Evolutionary conservation across 2,329 filamentous ascomycete species (phyloP), one percentile per base, ranked within the genome.

Genomic region (Xylariaceae sp.): DNA sequence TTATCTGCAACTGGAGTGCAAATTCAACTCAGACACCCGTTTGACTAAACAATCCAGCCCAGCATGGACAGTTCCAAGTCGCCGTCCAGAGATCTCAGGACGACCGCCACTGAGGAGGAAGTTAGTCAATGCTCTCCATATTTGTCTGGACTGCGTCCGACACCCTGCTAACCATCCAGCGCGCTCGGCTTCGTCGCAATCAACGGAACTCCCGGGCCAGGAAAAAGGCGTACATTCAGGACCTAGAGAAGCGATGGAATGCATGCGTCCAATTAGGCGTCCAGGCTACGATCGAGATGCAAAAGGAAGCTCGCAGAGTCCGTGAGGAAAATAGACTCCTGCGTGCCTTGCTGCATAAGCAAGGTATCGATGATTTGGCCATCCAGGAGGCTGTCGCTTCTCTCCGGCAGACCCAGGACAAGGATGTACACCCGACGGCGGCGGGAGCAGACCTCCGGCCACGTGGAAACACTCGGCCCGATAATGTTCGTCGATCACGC

Each of bases 101-200:
- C 28, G 14, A 14, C 13, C 6, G 31, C 3, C 29, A n/a, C 12
- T 7, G 36, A 38, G 17, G 28, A 31, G 15, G 34, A 32, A 19
- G 36, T 38, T 2, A 26, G 36, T 32, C 14, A 15, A 11, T 26
- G 3, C 11, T 1, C 16, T 19, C 2, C 3, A 9, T 24, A 17
- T 18, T 13, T 1, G 9, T n/a, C n/a, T n/a, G n/a, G n/a, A n/a
- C n/a, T 2, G 4, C 9, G 18, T n/a, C 5, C 9, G 11, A 17
- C 6, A 13, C 5, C 6, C 18, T 31, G 28, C 29, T 38, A 11
- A 38, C 36, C 15, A 28, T 19, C 18, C 27, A 41, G 38, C 34
- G 38, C 13, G 38, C 38, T 13, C 38, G 38, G 9, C 15, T 43
- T n/a, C 40, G 40, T n/a, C 40, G 40, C 31, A 43, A 43, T 9